These are phyloP conservation scores for Mortierella sp. DNA, from an alignment of 371 early-diverging fungal species.

Conservation along the genomic window DNA sequence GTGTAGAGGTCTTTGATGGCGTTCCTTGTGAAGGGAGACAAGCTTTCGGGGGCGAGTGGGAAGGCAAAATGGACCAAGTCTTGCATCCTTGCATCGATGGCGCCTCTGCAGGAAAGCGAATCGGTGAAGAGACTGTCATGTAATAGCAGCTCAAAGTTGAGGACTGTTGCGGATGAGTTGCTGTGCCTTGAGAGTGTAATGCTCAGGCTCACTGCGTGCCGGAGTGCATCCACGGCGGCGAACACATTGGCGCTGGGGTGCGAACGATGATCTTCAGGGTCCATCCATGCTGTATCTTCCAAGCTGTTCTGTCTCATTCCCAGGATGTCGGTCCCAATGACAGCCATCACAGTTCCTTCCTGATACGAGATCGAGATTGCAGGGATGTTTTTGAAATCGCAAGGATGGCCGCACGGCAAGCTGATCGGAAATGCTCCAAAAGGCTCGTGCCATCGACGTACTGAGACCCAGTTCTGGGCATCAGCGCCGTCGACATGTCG, in stretches of 20 bases:
- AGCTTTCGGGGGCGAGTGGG: background rate
- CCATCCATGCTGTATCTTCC: conserved; percentile 14
- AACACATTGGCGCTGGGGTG: conserved; percentile 11
- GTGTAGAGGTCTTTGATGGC: conserved; percentile 39
- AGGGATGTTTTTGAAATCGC: background rate
- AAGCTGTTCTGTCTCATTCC: conserved; percentile 20
- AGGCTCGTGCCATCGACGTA: conserved; percentile 13
- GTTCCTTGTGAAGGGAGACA: conserved; percentile 9
- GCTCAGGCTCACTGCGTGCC: background rate
- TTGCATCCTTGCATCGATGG: conserved; percentile 9
- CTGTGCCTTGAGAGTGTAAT: background rate
- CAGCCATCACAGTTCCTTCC: conserved; percentile 14
- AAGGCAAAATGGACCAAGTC: conserved; percentile 30
- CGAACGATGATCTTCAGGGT: background rate
- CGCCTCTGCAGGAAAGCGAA: background rate
- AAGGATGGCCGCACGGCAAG: conserved; percentile 17
- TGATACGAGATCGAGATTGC: conserved; percentile 2
- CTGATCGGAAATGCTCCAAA: background rate
- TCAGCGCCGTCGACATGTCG: background rate
- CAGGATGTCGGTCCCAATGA: conserved; percentile 14
- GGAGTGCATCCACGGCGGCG: conserved; percentile 1
- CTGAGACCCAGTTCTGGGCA: conserved; percentile 19
- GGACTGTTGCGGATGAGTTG: background rate
- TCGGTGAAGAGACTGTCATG: conserved; percentile 7
- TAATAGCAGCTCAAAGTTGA: conserved; percentile 6